Evolutionary conservation across 805 yeast genomes (phyloP), one percentile per base, ranked within the genome.

Genomic region (Metschnikowia lochheadii): DNA sequence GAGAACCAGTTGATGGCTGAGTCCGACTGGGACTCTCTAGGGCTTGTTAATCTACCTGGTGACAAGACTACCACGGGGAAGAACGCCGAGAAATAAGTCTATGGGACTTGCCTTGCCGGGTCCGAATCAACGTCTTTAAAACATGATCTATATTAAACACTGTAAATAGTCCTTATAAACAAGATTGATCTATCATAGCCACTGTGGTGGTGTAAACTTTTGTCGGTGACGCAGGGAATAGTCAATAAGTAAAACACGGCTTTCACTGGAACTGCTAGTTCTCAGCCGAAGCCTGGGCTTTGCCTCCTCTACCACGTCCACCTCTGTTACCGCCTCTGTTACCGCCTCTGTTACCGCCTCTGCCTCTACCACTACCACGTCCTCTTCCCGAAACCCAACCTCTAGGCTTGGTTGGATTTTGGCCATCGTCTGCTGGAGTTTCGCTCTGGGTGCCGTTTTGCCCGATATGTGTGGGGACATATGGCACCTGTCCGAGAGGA

Each of bases 1-100:
- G 89, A 89, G 31, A 76, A 89, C 55, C 69, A 69, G 54, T 59
- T 72, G 37, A 73, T 73, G 78, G 76, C 72, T 6, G 48, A 67
- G 45, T 64, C 71, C 5, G 72, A 67, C 23, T 73, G 77, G 78
- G 76, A 70, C 11, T 63, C 72, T n/a, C 59, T 73, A 34, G 78
- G 78, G 3, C 62, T 73, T 37, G 63, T 69, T 6, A 72, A 73
- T 52, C 60, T 73, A 43, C 77, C 78, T 8, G 75, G 73, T 1
- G 73, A 67, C 17, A 35, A 47, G 11, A 36, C 52, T 20, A 61
- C 40, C 3, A 14, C 37, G 18, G 14, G n/a, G 10, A 31, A 41
- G 26, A 40, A 7, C 7, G 29, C 29, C 46, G 20, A 56, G 52
- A 50, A 67, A 56, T 37, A 64, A 6, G 40, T 20, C 3, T 8